Evolutionary conservation across 2,329 filamentous ascomycete species (phyloP), one percentile per base, ranked within the genome.

Genomic region (Monosporascus cannonballus): DNA sequence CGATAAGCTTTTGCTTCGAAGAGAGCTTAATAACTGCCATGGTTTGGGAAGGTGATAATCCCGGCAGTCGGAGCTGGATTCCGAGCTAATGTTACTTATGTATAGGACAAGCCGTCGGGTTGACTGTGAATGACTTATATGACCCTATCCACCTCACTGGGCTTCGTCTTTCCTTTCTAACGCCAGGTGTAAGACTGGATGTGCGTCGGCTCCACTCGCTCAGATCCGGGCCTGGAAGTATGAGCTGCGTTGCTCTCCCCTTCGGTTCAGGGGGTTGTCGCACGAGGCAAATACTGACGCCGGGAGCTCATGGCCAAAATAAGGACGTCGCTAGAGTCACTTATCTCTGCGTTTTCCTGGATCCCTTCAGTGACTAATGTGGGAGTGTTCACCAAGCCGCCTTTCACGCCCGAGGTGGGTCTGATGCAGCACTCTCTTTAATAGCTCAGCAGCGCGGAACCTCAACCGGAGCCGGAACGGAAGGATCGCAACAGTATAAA

Each of bases 1-100:
- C 67, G 39, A 71, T 67, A 4, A 83, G 67, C 54, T 74, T 76
- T 51, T 75, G 71, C 62, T 75, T 79, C 14, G 68, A 67, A 7
- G 67, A 64, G 7, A 76, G 58, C 24, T 59, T 67, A 51, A 70
- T 57, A 22, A 49, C 42, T 4, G 54, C 64, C 73, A 76, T 75
- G 38, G 36, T 30, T 30, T 61, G 46, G 30, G 15, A 46, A 27
- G 22, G 8, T 22, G 22, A 30, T 50, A 30, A n/a, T 20, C 25
- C 17, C 42, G 9, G 22, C 20, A 46, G 42, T 25, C 8, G 42
- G 42, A 25, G 27, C 27, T 30, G 9, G 27, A 11, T 1, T 30
- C 27, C 27, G 8, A 30, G 9, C 8, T 30, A 30, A 9, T 11
- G 27, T 11, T 30, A 11, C 9, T 30, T 30, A 30, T 11, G 27